Conservation (phyloP, 345 rosid species). For the Limnanthes douglasii region DNA sequence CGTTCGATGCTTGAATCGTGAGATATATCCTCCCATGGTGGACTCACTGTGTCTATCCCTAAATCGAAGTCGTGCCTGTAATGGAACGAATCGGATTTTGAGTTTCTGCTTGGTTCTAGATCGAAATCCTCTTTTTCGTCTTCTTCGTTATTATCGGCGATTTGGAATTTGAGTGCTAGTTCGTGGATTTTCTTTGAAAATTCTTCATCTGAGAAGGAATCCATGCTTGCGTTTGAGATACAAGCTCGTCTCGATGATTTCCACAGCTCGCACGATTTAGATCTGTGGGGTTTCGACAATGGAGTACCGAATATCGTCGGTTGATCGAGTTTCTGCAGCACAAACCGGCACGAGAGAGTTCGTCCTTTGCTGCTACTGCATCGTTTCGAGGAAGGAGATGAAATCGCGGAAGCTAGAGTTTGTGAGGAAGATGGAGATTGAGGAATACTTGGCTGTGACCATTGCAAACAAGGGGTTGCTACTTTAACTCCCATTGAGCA, state of each 20-base stretch:
- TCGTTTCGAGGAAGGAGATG: slow-evolving; percentile 38
- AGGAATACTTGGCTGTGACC: slow-evolving; percentile 38
- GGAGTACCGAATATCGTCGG: slow-evolving; percentile 29
- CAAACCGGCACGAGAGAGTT: slow-evolving; percentile 17
- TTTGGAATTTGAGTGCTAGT: slow-evolving; percentile 37
- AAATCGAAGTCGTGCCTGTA: slow-evolving; percentile 4
- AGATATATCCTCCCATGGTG: slow-evolving; percentile 18
- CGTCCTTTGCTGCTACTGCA: slow-evolving; percentile 16
- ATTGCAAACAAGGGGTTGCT: slow-evolving; percentile 32
- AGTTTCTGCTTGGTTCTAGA: slow-evolving; percentile 2
- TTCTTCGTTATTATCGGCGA: slow-evolving; percentile 15
- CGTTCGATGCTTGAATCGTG: slow-evolving; percentile 45
- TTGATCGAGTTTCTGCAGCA: slow-evolving; percentile 23
- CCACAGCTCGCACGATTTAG: slow-evolving; percentile 30
- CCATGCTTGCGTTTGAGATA: slow-evolving; percentile 45
- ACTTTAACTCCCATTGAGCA: slow-evolving; percentile 78
- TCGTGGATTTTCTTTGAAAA: slow-evolving; percentile 49
- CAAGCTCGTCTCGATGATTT: slow-evolving; percentile 27
- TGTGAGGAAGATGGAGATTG: slow-evolving; percentile 47
- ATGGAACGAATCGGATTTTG: too few species aligned
- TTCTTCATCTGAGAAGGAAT: slow-evolving; percentile 58
- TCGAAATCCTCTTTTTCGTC: not conserved
- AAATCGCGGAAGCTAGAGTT: slow-evolving; percentile 33
- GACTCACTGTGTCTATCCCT: slow-evolving; percentile 11
- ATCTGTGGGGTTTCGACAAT: slow-evolving; percentile 19